Conservation (phyloP, 2,329 filamentous ascomycete species). For the Periconia sp. region DNA sequence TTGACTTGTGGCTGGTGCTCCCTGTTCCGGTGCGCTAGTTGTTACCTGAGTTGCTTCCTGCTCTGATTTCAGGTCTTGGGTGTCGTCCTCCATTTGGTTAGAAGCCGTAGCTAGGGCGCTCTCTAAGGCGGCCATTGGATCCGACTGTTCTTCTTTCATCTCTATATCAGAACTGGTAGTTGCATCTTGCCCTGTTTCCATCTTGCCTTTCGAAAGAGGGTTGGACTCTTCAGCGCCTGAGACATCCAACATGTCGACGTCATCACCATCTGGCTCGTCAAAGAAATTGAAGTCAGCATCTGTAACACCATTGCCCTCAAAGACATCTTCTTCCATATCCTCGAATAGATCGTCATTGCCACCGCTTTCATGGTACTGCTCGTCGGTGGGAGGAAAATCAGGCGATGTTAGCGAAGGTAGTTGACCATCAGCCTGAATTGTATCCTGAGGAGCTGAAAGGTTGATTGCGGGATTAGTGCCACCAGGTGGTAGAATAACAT, state of each 20-base stretch:
- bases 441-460: conserved; percentile 35
- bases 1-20: conserved; percentile 2
- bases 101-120: conserved; percentile 29
- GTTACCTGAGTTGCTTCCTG: neutral
- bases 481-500: conserved; percentile 34
- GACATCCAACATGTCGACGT: conserved; percentile 41
- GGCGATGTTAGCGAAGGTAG: conserved; percentile 31
- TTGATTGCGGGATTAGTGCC: conserved; percentile 41
- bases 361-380: conserved; percentile 29
- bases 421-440: conserved; percentile 20
- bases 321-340: conserved; percentile 72
- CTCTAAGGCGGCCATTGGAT: conserved; percentile 37
- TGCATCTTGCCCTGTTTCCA: conserved; percentile 7
- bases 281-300: conserved; percentile 88
- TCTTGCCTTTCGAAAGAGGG: conserved; percentile 8
- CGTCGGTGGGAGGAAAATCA: conserved; percentile 21
- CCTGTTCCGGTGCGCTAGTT: neutral
- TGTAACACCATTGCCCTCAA: conserved; percentile 75
- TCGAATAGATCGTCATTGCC: conserved; percentile 67
- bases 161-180: conserved; percentile 1
- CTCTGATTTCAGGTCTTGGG: conserved; percentile 3
- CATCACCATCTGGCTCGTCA: conserved; percentile 64
- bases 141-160: conserved; percentile 29
- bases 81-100: neutral
- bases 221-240: conserved; percentile 22